A percentile compares a stretch with the other conserved stretches of the same genome.
phyloP scores from a whole-genome alignment of 495 filamentous ascomycete genomes.

The Trichoderma virens region DNA sequence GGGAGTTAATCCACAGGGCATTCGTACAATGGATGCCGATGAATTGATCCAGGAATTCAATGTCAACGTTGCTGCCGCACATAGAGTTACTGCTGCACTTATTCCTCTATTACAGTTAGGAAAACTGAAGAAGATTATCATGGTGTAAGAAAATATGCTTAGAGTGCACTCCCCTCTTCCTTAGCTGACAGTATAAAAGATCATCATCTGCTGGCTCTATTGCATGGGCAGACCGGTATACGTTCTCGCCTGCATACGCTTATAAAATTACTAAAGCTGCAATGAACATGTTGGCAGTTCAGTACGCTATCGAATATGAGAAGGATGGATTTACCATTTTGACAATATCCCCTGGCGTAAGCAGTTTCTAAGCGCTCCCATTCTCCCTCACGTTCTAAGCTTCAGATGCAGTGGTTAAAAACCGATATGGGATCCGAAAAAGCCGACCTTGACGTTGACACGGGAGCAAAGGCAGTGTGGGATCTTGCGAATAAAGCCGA shows the following conservation, averaged over 20 bases:
- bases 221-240: background rate
- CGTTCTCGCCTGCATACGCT: slow-evolving; percentile 13
- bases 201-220: background rate
- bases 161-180: background rate
- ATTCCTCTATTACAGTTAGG: background rate
- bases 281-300: background rate
- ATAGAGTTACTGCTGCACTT: background rate
- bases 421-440: background rate
- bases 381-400: background rate
- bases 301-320: background rate
- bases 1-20: background rate
- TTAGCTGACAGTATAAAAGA: background rate
- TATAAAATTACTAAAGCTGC: background rate
- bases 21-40: background rate
- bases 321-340: background rate
- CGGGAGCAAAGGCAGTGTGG: background rate
- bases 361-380: background rate
- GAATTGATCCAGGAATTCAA: background rate
- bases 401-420: background rate
- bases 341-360: background rate
- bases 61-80: background rate
- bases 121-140: background rate
- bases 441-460: background rate
- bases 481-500: background rate
- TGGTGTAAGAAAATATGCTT: background rate